Conservation (phyloP, 805 yeast genomes). For the Pichia eremophila region DNA sequence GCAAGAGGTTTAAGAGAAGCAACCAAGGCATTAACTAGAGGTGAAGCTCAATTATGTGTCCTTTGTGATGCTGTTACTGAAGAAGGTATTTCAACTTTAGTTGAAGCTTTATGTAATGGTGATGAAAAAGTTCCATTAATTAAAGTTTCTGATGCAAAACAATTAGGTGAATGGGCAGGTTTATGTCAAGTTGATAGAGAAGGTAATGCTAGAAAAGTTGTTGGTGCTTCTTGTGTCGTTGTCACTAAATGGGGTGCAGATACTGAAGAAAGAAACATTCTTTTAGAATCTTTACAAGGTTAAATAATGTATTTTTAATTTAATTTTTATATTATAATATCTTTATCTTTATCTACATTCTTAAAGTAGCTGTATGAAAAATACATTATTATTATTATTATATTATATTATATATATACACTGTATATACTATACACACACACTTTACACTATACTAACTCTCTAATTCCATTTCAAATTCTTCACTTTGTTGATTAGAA, state of each 20-base stretch:
- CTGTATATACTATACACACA: too few relatives aligned
- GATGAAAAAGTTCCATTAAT: constrained; percentile 94
- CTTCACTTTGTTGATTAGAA: too few relatives aligned
- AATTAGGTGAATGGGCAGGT: constrained; percentile 99
- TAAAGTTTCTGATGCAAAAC: constrained; percentile 99
- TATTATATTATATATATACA: too few relatives aligned
- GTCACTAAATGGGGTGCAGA: constrained; percentile 99
- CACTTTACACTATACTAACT: too few relatives aligned
- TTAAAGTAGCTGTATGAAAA: too few relatives aligned
- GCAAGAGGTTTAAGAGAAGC: constrained; percentile 99
- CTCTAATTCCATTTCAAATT: too few relatives aligned
- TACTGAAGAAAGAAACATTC: constrained; percentile 92
- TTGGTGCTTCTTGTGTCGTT: constrained; percentile 99
- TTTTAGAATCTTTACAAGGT: constrained; percentile 91
- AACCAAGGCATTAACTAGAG: constrained; percentile 94
- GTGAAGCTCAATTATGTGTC: constrained; percentile 97
- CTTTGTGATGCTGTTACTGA: constrained; percentile 98
- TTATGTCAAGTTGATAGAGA: constrained; percentile 98
- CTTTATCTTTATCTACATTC: too few relatives aligned
- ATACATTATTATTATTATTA: too few relatives aligned
- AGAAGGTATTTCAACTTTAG: constrained; percentile 91
- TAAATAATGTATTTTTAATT: constrained; percentile 39
- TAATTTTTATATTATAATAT: not conserved
- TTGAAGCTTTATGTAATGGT: constrained; percentile 98
- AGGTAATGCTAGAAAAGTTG: constrained; percentile 99